These are phyloP conservation scores for Lecanosticta acicola DNA, from an alignment of 2,329 filamentous ascomycete genomes.

Conservation along the genomic window DNA sequence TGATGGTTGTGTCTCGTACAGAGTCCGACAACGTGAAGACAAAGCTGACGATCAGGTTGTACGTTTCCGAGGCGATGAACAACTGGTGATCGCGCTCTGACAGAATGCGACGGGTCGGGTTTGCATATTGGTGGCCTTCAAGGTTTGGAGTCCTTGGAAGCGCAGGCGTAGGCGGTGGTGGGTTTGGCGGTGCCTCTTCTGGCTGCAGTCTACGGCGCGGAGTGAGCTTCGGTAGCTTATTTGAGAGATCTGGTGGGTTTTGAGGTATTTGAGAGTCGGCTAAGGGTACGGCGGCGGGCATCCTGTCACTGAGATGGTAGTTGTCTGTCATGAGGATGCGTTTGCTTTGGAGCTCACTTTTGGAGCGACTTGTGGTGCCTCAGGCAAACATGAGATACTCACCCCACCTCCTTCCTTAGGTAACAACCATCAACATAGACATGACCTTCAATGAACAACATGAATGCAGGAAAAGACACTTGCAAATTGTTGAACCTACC, in stretches of 20 bases:
- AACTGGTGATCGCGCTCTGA: slow-evolving; percentile 72
- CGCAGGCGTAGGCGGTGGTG: slow-evolving; percentile 68
- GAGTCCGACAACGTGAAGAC: slow-evolving; percentile 81
- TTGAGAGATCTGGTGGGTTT: slow-evolving; percentile 45
- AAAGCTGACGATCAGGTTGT: slow-evolving; percentile 72
- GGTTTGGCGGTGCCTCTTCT: slow-evolving; percentile 37
- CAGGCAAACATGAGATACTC: background rate
- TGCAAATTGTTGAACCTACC: background rate
- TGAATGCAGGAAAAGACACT: too few species aligned
- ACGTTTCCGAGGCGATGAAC: slow-evolving; percentile 72
- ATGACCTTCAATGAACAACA: background rate
- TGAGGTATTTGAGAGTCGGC: slow-evolving; percentile 12
- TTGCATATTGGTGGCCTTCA: slow-evolving; percentile 54
- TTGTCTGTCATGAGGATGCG: background rate
- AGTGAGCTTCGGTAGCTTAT: slow-evolving; percentile 61
- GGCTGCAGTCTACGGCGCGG: slow-evolving; percentile 54
- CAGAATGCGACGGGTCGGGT: slow-evolving; percentile 73
- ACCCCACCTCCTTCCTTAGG: background rate
- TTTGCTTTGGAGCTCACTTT: background rate
- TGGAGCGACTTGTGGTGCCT: background rate
- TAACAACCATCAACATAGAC: background rate
- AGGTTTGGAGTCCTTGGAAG: slow-evolving; percentile 60
- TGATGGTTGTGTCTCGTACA: slow-evolving; percentile 64
- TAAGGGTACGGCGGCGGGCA: slow-evolving; percentile 10
- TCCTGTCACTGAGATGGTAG: background rate